Base-by-base conservation (phyloP, 805 yeast genomes). In the Pichia scutulata region DNA sequence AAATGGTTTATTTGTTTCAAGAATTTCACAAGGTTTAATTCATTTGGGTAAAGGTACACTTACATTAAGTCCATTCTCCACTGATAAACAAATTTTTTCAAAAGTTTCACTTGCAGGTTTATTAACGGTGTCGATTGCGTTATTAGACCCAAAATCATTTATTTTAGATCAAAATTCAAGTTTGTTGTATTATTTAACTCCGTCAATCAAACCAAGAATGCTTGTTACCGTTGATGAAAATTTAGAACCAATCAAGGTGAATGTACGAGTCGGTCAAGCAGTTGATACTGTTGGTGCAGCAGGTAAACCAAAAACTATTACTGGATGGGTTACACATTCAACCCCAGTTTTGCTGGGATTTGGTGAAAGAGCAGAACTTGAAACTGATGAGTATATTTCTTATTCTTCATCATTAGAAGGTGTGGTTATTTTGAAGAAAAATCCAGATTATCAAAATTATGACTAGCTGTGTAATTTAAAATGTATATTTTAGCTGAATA, bases 261-360 rank as follows among this genome's bases (percentile, higher is more conserved):
- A 89, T 58, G 99, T 93, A 10, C 80, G 99, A 64, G 98, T 93
- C 28, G 99, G 99, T 55, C 97, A 92, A 71, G 98, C 99, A 7
- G 98, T 93, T 26, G 99, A 93, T 66, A 89, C 90, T 39, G 98
- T 93, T 55, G 99, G 99, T 33, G 98, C 92, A 68, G 99, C 98
- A 0, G 99, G 99, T 72, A 89, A 88, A 60, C 99, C 99, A 45
- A 93, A 93, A 75, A 90, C 97, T 13, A 93, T 93, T 44, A 93
- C 99, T 4, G 99, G 99, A 37, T 93, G 99, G 99, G 98, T 93
- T 21, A 93, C 99, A 1, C 99, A 93, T 63, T 86, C 93, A 6
- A 93, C 99, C 0, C 99, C 99, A 0, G 99, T 93, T 21, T 73
- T 93, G 59, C 75, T 93, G 50, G 90, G 93, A 40, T 82, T 83